phyloP scores from a whole-genome alignment of 805 yeast species.

The Cyberlindnera euphorbiiphila region DNA sequence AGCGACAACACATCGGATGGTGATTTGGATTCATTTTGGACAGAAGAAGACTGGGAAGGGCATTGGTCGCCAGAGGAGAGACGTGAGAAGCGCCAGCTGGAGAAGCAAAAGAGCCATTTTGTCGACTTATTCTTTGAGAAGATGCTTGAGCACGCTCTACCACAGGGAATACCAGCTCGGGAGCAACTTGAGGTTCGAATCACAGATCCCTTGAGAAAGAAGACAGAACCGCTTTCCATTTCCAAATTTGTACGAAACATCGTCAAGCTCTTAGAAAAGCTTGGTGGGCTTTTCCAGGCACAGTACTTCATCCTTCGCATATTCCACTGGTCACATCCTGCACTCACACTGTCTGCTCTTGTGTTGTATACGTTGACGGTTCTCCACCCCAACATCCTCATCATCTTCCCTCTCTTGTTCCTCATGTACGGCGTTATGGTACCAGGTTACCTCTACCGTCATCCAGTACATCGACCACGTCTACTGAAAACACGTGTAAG shows the following conservation, averaged over 20 bases:
- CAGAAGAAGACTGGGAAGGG: conserved; percentile 14
- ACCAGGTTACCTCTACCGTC: conserved; percentile 67
- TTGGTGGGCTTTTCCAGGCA: conserved; percentile 52
- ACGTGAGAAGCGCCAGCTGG: conserved; percentile 10
- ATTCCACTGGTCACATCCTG: conserved; percentile 72
- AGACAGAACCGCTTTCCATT: conserved; percentile 54
- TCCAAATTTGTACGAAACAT: conserved; percentile 53
- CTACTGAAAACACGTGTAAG: conserved; percentile 43
- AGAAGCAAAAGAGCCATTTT: conserved; percentile 40
- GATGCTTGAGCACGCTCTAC: conserved; percentile 46
- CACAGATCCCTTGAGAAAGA: conserved; percentile 41
- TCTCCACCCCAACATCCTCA: conserved; percentile 63
- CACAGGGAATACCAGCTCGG: conserved; percentile 46
- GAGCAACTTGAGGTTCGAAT: conserved; percentile 39
- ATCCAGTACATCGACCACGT: conserved; percentile 51
- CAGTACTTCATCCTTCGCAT: conserved; percentile 61
- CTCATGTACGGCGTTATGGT: conserved; percentile 56
- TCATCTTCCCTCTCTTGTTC: conserved; percentile 58
- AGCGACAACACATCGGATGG: conserved; percentile 21
- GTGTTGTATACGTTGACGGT: conserved; percentile 63
- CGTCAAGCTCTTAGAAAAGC: conserved; percentile 48
- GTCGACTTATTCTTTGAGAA: conserved; percentile 55
- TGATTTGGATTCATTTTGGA: conserved; percentile 26
- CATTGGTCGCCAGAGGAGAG: conserved; percentile 7
- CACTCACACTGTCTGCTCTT: conserved; percentile 59